Evolutionary conservation across 306 rosid genomes (phyloP).

Genomic region (Vachellia pachyceras): DNA sequence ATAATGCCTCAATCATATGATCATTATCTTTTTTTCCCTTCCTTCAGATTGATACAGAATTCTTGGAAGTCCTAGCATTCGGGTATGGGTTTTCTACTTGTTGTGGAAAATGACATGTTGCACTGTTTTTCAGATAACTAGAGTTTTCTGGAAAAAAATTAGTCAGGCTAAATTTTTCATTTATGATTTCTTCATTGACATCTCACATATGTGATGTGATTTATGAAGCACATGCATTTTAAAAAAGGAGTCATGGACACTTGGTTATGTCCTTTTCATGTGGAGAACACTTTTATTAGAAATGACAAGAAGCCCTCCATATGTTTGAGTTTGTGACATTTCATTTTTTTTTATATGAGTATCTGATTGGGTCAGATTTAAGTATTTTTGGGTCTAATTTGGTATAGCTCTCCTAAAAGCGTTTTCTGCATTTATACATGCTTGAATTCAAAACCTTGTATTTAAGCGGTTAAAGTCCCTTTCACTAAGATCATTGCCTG

Average conservation of each 20-base stretch:
- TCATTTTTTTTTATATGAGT: too few species aligned
- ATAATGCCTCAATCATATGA: slow-evolving; percentile 13
- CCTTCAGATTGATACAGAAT: slow-evolving; percentile 58
- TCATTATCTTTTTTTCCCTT: neutral
- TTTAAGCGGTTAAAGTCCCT: too few species aligned
- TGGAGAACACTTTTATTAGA: neutral
- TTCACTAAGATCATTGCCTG: too few species aligned
- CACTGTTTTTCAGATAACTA: neutral
- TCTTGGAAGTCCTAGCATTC: slow-evolving; percentile 58
- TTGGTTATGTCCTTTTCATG: too few species aligned
- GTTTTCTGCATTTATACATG: too few species aligned
- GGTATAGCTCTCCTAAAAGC: too few species aligned
- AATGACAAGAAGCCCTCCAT: neutral
- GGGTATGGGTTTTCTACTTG: slow-evolving; percentile 38
- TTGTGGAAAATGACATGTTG: neutral
- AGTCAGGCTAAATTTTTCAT: neutral
- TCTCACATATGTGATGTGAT: neutral
- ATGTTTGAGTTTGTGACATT: too few species aligned
- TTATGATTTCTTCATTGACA: neutral
- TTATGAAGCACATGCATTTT: neutral
- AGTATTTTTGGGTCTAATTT: too few species aligned
- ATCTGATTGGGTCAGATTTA: too few species aligned
- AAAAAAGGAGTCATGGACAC: neutral
- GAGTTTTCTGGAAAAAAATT: too few species aligned
- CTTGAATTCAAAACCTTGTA: too few species aligned